These are phyloP conservation scores for Dittrichia graveolens DNA, from an alignment of 129 eudicot genomes.

Conservation along the genomic window DNA sequence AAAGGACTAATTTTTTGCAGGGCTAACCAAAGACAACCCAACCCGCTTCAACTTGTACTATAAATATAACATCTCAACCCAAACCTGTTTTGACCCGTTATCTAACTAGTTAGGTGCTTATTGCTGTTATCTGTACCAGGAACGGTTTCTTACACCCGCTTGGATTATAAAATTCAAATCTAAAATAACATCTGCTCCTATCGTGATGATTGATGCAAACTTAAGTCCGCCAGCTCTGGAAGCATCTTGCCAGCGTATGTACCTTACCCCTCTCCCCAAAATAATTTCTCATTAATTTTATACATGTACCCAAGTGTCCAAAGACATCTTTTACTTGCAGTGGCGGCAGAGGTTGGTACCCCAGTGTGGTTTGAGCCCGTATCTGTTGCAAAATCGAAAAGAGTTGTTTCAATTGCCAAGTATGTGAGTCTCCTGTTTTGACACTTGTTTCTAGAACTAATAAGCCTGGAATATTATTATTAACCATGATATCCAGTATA, in stretches of 20 bases:
- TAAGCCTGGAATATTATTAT: background rate
- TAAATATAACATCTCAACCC: too few relatives aligned
- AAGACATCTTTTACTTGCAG: conserved; percentile 43
- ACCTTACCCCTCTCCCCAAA: background rate
- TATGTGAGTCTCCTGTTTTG: conserved; percentile 60
- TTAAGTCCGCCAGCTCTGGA: conserved; percentile 65
- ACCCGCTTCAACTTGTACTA: background rate
- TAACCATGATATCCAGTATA: background rate
- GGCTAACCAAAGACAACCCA: background rate
- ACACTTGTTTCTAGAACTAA: background rate
- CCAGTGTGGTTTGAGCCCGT: conserved; percentile 99
- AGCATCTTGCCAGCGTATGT: conserved; percentile 73
- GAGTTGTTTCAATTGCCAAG: conserved; percentile 72
- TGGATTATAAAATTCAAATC: conserved; percentile 71
- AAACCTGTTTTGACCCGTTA: background rate
- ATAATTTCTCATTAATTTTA: background rate
- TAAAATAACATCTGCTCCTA: conserved; percentile 58
- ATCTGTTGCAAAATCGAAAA: conserved; percentile 83
- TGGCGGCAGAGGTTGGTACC: conserved; percentile 67
- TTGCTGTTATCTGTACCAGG: conserved; percentile 47
- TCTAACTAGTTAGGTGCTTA: background rate
- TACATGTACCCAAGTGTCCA: background rate
- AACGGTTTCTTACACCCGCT: conserved; percentile 67
- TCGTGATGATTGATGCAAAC: conserved; percentile 92
- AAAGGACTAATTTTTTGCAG: background rate